A percentile compares a stretch with the other conserved stretches of the same genome.
These are phyloP conservation scores for Fusarium papillatum DNA, from an alignment of 2,329 filamentous ascomycete species.

Conservation along the genomic window DNA sequence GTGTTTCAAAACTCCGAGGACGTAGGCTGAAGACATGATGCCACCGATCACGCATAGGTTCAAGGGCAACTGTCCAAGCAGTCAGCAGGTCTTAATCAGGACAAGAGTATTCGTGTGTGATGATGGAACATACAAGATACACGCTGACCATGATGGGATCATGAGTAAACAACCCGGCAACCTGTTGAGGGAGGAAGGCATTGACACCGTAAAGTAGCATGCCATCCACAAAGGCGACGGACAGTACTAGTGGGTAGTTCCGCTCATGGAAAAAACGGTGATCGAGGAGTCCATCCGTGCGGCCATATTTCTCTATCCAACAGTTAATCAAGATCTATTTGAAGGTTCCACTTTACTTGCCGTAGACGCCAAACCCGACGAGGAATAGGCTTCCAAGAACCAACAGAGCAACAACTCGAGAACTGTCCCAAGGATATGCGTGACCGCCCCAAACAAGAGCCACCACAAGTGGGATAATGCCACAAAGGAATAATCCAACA, in stretches of 20 bases:
- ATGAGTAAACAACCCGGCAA: not conserved
- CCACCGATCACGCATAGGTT: not conserved
- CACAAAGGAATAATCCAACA: not conserved
- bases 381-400: not conserved
- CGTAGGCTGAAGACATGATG: not conserved
- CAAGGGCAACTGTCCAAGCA: not conserved
- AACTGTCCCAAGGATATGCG: not conserved
- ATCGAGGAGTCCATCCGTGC: not conserved
- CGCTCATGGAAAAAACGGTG: not conserved
- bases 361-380: not conserved
- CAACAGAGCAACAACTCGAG: not conserved
- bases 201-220: slow-evolving; percentile 4
- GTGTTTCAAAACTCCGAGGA: not conserved
- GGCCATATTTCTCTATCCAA: not conserved
- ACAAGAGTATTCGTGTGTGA: not conserved
- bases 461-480: not conserved
- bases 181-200: not conserved
- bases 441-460: not conserved
- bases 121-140: not conserved
- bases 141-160: not conserved
- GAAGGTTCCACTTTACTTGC: not conserved
- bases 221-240: not conserved
- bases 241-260: not conserved
- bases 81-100: not conserved
- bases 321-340: not conserved